These are phyloP conservation scores for Zygoascus hellenicus DNA, from an alignment of 1,139 yeast genomes.

Conservation along the genomic window DNA sequence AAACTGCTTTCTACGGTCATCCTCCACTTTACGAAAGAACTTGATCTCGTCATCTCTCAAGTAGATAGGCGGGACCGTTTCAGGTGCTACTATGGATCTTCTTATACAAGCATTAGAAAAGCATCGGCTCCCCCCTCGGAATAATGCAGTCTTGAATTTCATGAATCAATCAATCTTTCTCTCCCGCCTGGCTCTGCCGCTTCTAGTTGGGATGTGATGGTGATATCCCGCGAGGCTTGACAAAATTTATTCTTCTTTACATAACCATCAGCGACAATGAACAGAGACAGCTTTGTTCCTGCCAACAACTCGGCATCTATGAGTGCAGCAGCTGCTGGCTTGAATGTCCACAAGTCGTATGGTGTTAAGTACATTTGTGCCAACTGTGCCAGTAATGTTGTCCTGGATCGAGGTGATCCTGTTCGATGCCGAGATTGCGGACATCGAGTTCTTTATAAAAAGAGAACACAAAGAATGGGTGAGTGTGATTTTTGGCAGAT, in stretches of 20 bases:
- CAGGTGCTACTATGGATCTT: background rate
- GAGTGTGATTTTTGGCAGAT: slow-evolving; percentile 24
- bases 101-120: background rate
- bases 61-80: background rate
- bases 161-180: no score
- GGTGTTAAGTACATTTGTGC: slow-evolving; percentile 95
- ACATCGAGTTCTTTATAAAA: slow-evolving; percentile 93
- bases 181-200: no score
- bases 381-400: slow-evolving; percentile 86
- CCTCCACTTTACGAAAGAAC: slow-evolving; percentile 8
- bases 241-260: background rate
- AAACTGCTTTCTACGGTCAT: slow-evolving; percentile 7
- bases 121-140: background rate
- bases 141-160: no score
- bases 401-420: slow-evolving; percentile 89
- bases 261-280: slow-evolving; percentile 13
- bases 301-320: slow-evolving; percentile 68
- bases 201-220: no score
- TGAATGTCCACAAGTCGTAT: slow-evolving; percentile 63
- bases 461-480: slow-evolving; percentile 94
- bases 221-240: no score
- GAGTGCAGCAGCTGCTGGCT: slow-evolving; percentile 60
- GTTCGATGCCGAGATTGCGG: slow-evolving; percentile 99
- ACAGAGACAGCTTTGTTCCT: slow-evolving; percentile 89
- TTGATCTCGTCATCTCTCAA: slow-evolving; percentile 5